These are phyloP conservation scores for Yamadazyma sp. DNA, from an alignment of 1,139 yeast species.

Conservation along the genomic window DNA sequence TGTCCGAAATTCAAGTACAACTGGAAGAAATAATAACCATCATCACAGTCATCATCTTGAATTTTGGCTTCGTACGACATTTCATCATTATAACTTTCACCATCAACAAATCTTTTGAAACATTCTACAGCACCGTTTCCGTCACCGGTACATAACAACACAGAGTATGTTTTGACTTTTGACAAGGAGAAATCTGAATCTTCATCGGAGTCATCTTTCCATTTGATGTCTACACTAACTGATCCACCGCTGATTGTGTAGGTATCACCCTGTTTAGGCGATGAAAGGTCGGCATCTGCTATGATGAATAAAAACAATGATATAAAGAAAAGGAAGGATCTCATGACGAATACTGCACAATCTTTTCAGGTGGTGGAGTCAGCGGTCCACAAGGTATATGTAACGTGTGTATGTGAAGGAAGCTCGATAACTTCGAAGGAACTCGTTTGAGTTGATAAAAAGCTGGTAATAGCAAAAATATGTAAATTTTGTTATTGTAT, in stretches of 20 bases:
- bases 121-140: slow-evolving; percentile 44
- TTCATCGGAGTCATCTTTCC: slow-evolving; percentile 59
- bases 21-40: slow-evolving; percentile 74
- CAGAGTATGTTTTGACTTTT: slow-evolving; percentile 46
- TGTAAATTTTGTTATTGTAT: slow-evolving; percentile 2
- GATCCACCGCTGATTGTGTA: slow-evolving; percentile 51
- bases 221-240: slow-evolving; percentile 50
- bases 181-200: slow-evolving; percentile 40
- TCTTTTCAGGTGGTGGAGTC: neutral
- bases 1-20: slow-evolving; percentile 42
- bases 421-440: too few species aligned
- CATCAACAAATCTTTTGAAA: slow-evolving; percentile 29
- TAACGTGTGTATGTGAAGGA: too few species aligned
- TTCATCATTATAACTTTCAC: slow-evolving; percentile 16
- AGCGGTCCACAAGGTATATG: neutral
- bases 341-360: slow-evolving; percentile 4
- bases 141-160: slow-evolving; percentile 70
- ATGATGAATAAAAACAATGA: slow-evolving; percentile 6
- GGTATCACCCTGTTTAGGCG: slow-evolving; percentile 51
- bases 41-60: slow-evolving; percentile 44
- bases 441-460: neutral
- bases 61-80: slow-evolving; percentile 40
- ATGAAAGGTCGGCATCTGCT: slow-evolving; percentile 59
- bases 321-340: slow-evolving; percentile 6
- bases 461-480: slow-evolving; percentile 1